Evolutionary conservation across 2,329 filamentous ascomycete species (phyloP).

Genomic region (Pseudocercospora fuligena): DNA sequence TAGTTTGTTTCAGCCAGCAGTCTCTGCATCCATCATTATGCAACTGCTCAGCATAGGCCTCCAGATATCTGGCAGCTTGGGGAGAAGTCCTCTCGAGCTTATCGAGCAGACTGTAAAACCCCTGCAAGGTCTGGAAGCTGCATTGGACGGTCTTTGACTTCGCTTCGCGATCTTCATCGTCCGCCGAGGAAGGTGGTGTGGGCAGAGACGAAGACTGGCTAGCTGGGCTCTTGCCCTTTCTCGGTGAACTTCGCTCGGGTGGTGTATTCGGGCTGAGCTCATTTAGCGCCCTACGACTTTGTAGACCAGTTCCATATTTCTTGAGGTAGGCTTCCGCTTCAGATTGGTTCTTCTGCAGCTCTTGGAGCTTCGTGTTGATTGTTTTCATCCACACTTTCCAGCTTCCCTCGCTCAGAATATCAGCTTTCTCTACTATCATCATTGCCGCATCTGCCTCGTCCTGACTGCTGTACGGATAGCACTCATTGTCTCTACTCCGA

Average conservation of each 20-base stretch:
- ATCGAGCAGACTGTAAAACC: slow-evolving; percentile 30
- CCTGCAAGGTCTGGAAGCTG: slow-evolving; percentile 21
- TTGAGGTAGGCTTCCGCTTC: not conserved
- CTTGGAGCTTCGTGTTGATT: not conserved
- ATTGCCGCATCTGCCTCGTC: slow-evolving; percentile 26
- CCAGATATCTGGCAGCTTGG: slow-evolving; percentile 26
- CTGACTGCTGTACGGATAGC: slow-evolving; percentile 23
- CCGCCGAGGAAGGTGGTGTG: not conserved
- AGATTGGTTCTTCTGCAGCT: not conserved
- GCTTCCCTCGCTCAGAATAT: slow-evolving; percentile 21
- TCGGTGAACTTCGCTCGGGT: slow-evolving; percentile 12
- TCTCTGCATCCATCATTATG: slow-evolving; percentile 25
- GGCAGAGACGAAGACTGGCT: slow-evolving; percentile 5
- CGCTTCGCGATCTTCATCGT: not conserved
- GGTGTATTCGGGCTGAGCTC: slow-evolving; percentile 18
- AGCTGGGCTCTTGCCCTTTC: slow-evolving; percentile 9
- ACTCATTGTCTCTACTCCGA: slow-evolving; percentile 23
- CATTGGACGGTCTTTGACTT: not conserved
- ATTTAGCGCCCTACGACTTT: slow-evolving; percentile 2
- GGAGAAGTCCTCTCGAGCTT: slow-evolving; percentile 30
- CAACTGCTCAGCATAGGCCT: slow-evolving; percentile 30
- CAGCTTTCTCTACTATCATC: slow-evolving; percentile 25
- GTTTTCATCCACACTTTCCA: slow-evolving; percentile 24
- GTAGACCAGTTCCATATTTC: not conserved
- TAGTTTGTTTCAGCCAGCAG: slow-evolving; percentile 27